Base-by-base conservation (phyloP, 106 monocot genomes). In the Ottelia alismoides region DNA sequence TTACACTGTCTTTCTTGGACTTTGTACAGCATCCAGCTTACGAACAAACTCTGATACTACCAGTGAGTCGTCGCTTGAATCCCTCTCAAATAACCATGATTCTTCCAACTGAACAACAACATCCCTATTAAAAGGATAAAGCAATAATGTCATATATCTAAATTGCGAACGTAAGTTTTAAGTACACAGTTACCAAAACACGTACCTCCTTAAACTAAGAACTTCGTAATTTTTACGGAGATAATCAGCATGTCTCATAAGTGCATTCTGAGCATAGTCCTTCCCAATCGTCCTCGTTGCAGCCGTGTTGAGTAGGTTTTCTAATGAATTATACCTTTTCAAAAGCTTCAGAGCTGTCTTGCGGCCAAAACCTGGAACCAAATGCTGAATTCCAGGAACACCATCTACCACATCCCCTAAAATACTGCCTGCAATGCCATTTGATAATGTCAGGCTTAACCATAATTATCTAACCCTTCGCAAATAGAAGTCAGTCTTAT, bases 341-440 rank as follows among this genome's bases (percentile, higher is more conserved):
- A 98, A 77, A 49, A 98, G 85, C 52, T 90, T 98, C 28, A 77
- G 32, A 16, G 90, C 98, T 55, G 98, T 98, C 68, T 82, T 90
- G 51, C 82, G 85, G 52, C 98, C 98, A 58, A 98, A 90, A 12
- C 82, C 72, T 25, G 98, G 90, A 55, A 57, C 82, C 26, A 90
- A 40, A 7, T 79, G 76, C 62, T 98, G 98, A 70, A 98, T 85
- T 74, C 98, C 90, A 52, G 89, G 89, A 53, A 98, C 77, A 59
- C 98, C 98, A 70, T 98, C 98, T 43, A 71, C 78, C 70, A 82
- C 85, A 75, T 98, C 98, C 21, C 98, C 98, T 57, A 86, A 49
- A 30, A 98, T 69, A 68, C 90, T 90, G 44, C 98, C 98, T 98
- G 59, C 47, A 27, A 60, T 45, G n/a, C n/a, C n/a, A n/a, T n/a